phyloP scores from a whole-genome alignment of 805 yeast species.

The Candida taoyuanica region DNA sequence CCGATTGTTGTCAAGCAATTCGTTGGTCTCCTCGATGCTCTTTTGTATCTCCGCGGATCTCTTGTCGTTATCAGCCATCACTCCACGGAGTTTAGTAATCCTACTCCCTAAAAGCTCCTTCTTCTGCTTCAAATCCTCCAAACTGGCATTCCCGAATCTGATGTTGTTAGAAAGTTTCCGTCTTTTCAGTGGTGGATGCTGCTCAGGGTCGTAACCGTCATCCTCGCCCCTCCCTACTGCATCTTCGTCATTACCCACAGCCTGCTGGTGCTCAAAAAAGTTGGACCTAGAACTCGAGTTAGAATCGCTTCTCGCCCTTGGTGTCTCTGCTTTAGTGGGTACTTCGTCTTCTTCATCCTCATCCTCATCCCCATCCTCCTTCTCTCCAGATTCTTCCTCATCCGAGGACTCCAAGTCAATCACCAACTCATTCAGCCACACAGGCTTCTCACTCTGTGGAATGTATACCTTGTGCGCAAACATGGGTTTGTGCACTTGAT shows the following conservation, averaged over 20 bases:
- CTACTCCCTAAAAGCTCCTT: not conserved
- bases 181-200: conserved; percentile 2
- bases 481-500: not conserved
- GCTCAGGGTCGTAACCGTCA: conserved; percentile 4
- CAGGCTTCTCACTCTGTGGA: conserved; percentile 18
- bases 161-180: conserved; percentile 8
- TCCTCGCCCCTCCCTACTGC: no score
- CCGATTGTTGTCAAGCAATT: not conserved
- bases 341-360: not conserved
- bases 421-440: conserved; percentile 24
- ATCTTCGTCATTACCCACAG: not conserved
- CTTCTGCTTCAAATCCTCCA: conserved; percentile 4
- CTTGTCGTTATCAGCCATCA: not conserved
- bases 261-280: not conserved
- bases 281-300: not conserved
- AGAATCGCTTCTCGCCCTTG: not conserved
- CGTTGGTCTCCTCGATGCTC: not conserved
- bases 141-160: not conserved
- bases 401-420: conserved; percentile 20
- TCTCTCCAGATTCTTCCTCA: conserved; percentile 12
- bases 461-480: conserved; percentile 15
- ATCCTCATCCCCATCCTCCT: no score
- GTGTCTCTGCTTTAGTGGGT: not conserved
- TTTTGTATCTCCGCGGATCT: not conserved
- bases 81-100: not conserved